These are phyloP conservation scores for Wakefieldia striispora DNA, from an alignment of 768 basidiomycete genomes.

Conservation along the genomic window DNA sequence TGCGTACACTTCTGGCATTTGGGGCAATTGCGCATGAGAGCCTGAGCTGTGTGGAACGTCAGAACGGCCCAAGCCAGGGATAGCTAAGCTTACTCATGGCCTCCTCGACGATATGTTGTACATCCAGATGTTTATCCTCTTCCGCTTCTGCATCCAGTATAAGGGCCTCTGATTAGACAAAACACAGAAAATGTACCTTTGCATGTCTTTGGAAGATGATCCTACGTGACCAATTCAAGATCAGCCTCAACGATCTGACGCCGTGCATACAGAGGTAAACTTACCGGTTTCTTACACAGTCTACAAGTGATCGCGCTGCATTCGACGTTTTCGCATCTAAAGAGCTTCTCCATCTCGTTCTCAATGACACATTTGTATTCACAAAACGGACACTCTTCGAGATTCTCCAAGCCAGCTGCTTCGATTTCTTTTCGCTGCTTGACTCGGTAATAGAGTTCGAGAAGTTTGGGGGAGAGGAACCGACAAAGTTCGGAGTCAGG, in stretches of 20 bases:
- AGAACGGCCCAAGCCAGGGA: not conserved
- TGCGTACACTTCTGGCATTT: conserved; percentile 72
- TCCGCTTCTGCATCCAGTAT: conserved; percentile 54
- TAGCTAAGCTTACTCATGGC: conserved; percentile 72
- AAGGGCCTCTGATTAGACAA: not conserved
- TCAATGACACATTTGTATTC: conserved; percentile 84
- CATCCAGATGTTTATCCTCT: conserved; percentile 71
- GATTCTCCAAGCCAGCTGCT: conserved; percentile 69
- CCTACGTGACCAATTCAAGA: conserved; percentile 36
- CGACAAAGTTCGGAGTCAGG: conserved; percentile 65
- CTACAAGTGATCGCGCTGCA: conserved; percentile 80
- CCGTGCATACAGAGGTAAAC: conserved; percentile 18
- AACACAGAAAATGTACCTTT: conserved; percentile 46
- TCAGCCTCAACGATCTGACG: not conserved
- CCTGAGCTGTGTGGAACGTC: conserved; percentile 49
- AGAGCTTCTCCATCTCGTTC: conserved; percentile 59
- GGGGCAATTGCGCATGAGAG: conserved; percentile 86
- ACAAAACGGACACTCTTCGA: conserved; percentile 92
- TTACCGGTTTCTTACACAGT: conserved; percentile 68
- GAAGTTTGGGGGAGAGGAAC: conserved; percentile 63
- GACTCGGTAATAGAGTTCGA: conserved; percentile 69
- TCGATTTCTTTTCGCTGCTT: conserved; percentile 79
- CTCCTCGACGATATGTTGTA: conserved; percentile 80
- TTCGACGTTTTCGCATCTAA: conserved; percentile 54
- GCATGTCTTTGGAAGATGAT: conserved; percentile 81